Evolutionary conservation across 2,329 filamentous ascomycete genomes (phyloP).

Genomic region (Myriosclerotinia duriaeana): DNA sequence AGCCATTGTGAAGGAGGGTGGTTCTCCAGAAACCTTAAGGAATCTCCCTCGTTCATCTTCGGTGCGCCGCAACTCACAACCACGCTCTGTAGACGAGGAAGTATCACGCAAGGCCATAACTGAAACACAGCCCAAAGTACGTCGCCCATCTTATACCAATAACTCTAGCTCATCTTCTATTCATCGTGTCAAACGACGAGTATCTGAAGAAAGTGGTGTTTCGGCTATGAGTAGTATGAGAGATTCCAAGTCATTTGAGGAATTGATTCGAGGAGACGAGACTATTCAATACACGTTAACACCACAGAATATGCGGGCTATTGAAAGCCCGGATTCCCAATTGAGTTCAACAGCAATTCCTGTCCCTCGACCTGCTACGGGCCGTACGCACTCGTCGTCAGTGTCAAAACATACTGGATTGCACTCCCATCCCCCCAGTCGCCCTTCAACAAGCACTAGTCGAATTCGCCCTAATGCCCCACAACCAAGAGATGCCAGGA

Average conservation of each 20-base stretch:
- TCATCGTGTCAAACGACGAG: slow-evolving; percentile 53
- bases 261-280: slow-evolving; percentile 77
- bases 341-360: slow-evolving; percentile 32
- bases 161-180: slow-evolving; percentile 52
- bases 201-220: slow-evolving; percentile 56
- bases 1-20: not conserved
- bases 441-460: slow-evolving; percentile 30
- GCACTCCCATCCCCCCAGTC: slow-evolving; percentile 28
- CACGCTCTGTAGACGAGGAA: slow-evolving; percentile 27
- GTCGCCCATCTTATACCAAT: slow-evolving; percentile 45
- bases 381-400: slow-evolving; percentile 37
- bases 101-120: slow-evolving; percentile 21
- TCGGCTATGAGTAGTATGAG: slow-evolving; percentile 48
- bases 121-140: slow-evolving; percentile 25
- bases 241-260: slow-evolving; percentile 69
- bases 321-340: slow-evolving; percentile 57
- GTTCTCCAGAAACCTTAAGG: slow-evolving; percentile 1
- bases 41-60: slow-evolving; percentile 9
- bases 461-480: slow-evolving; percentile 33
- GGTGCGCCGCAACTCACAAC: slow-evolving; percentile 27
- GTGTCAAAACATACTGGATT: slow-evolving; percentile 32
- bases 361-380: slow-evolving; percentile 29
- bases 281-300: slow-evolving; percentile 82
- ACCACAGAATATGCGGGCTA: slow-evolving; percentile 73
- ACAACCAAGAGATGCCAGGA: slow-evolving; percentile 68